phyloP scores from a whole-genome alignment of 305 asterid genomes.

The Fraxinus sp. region DNA sequence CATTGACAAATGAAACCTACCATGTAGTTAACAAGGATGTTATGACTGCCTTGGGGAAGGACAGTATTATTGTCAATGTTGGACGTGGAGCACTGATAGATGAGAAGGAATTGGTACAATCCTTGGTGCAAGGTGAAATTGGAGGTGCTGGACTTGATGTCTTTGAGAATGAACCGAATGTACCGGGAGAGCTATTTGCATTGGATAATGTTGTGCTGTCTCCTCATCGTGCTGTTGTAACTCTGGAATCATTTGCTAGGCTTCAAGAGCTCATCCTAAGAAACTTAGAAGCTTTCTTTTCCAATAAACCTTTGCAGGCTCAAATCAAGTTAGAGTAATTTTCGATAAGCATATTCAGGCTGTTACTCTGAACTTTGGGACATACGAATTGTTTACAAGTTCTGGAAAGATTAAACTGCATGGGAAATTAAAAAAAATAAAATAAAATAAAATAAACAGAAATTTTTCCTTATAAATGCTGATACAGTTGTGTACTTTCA shows the following conservation, averaged over 20 bases:
- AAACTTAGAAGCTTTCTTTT: slow-evolving; percentile 56
- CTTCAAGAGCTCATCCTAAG: slow-evolving; percentile 25
- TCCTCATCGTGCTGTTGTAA: slow-evolving; percentile 44
- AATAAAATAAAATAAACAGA: neutral
- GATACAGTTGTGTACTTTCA: neutral
- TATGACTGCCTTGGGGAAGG: slow-evolving; percentile 50
- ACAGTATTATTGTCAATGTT: slow-evolving; percentile 47
- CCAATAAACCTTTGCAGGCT: slow-evolving; percentile 38
- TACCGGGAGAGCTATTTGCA: slow-evolving; percentile 41
- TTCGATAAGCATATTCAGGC: neutral
- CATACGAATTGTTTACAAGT: neutral
- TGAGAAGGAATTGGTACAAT: slow-evolving; percentile 57
- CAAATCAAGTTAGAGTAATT: slow-evolving; percentile 28
- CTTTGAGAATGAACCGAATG: slow-evolving; percentile 59
- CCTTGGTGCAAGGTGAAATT: slow-evolving; percentile 50
- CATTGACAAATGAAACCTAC: slow-evolving; percentile 50
- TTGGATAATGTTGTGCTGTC: slow-evolving; percentile 66
- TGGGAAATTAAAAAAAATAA: neutral
- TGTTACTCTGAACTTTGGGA: neutral
- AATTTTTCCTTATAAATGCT: neutral
- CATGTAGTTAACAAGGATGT: slow-evolving; percentile 46
- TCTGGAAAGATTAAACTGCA: neutral
- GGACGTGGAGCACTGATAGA: slow-evolving; percentile 58
- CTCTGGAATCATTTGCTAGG: slow-evolving; percentile 38
- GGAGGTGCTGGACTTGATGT: slow-evolving; percentile 79